Percentiles rank a stretch among this genome's conserved stretches.
Conservation (phyloP, 2,329 filamentous ascomycete species). For the Xylaria sp. region DNA sequence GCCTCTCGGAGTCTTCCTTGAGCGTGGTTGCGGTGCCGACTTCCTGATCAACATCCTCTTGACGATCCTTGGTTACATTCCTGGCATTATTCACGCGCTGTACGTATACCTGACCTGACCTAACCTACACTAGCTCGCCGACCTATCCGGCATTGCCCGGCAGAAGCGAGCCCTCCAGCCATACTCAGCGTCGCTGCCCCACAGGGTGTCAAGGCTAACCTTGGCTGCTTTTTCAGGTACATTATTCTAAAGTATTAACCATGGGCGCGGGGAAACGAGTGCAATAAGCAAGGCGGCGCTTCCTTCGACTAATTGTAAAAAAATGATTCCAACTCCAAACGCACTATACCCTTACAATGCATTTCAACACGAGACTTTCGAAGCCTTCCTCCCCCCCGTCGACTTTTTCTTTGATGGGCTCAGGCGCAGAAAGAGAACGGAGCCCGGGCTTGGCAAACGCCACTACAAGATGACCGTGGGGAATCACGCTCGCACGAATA, state of each 20-base stretch:
- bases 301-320: slow-evolving; percentile 1
- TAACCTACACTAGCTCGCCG: neutral
- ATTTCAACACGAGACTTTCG: neutral
- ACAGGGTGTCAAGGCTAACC: slow-evolving; percentile 20
- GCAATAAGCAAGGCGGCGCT: slow-evolving; percentile 9
- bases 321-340: slow-evolving; percentile 9
- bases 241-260: slow-evolving; percentile 77
- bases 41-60: slow-evolving; percentile 81
- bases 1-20: slow-evolving; percentile 81
- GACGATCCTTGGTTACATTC: slow-evolving; percentile 72
- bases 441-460: slow-evolving; percentile 17
- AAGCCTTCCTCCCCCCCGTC: neutral
- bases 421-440: neutral
- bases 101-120: no score
- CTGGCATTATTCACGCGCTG: slow-evolving; percentile 79
- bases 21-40: slow-evolving; percentile 77
- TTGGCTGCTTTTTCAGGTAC: slow-evolving; percentile 55
- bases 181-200: slow-evolving; percentile 18
- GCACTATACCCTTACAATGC: slow-evolving; percentile 23
- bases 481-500: neutral
- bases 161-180: neutral
- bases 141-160: slow-evolving; percentile 3
- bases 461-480: neutral
- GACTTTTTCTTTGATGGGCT: no score
- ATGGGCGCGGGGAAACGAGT: neutral